phyloP scores from a whole-genome alignment of 148 eudicot genomes.

The Fagopyrum homotropicum region DNA sequence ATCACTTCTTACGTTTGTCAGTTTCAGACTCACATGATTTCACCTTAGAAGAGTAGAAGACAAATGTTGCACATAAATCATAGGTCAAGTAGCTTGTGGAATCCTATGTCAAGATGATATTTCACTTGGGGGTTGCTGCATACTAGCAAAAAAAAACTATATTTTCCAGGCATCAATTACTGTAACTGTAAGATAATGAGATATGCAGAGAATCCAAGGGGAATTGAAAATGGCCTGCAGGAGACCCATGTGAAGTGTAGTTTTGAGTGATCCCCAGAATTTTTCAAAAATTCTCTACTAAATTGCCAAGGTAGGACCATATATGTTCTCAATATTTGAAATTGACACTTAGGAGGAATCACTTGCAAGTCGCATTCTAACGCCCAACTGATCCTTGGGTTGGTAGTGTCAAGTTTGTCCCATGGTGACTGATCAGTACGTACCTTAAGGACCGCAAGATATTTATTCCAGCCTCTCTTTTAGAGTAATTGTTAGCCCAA shows the following conservation, averaged over 20 bases:
- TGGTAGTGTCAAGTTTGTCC: background rate
- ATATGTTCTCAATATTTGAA: background rate
- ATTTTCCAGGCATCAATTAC: background rate
- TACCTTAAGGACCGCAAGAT: background rate
- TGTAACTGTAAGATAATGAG: background rate
- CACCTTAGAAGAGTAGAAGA: background rate
- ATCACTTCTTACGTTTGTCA: background rate
- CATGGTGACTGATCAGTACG: background rate
- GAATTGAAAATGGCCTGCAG: background rate
- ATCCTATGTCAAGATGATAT: background rate
- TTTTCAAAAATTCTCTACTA: background rate
- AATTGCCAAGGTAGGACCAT: background rate
- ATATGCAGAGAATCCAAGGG: conserved; percentile 2
- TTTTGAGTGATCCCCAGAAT: background rate
- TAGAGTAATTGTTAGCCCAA: background rate
- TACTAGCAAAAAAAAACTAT: background rate
- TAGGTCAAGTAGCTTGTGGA: background rate
- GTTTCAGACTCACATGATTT: conserved; percentile 1
- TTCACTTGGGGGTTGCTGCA: conserved; percentile 10
- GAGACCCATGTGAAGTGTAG: conserved; percentile 5
- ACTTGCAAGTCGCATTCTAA: background rate
- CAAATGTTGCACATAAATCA: background rate
- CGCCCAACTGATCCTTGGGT: background rate
- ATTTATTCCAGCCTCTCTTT: background rate
- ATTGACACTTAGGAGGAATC: background rate